Base-by-base conservation (phyloP, 768 basidiomycete genomes). In the Calvatia gigantea region DNA sequence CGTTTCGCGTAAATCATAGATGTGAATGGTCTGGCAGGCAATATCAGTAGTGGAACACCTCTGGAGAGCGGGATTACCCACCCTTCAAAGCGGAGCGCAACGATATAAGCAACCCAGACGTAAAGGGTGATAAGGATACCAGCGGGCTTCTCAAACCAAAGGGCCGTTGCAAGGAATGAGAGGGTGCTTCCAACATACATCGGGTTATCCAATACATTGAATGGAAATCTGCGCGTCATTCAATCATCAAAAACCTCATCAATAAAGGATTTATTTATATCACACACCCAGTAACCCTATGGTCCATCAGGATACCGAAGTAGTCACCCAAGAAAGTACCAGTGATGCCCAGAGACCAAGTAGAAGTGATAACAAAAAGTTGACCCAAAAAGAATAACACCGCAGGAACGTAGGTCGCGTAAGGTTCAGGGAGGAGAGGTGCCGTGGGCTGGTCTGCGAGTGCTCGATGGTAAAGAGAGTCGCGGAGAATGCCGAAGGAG, bases 181-280 rank as follows among this genome's bases (percentile, higher is more conserved):
- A 99, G 73, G 4, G 94, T 94, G 65, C 89, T 93, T 6, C 96
- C 96, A 43, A 94, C 89, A 66, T 99, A 98, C 96, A 99, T 99
- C 0, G 96, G 96, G 69, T 97, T 88, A 17, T 83, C 78, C 38
- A 95, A 77, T 44, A 97, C 80, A 67, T 96, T 96, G 79, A 98
- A 99, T 0, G 96, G 96, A 77, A 99, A 99, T 19, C 80, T 82
- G 56, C 4, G 46, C 12, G 6, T 12, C n/a, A 33, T 42, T 5
- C 21, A 9, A 12, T 25, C 23, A 19, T 49, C 25, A 42, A 21
- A 32, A 11, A 12, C n/a, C 12, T 14, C n/a, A n/a, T 29, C 29
- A 27, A 41, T 17, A 58, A 14, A 35, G 17, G 28, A 33, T 32
- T 28, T 38, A 42, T 31, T 25, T 41, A 23, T 8, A 38, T 17